These are phyloP conservation scores for Fusarium irregulare DNA, from an alignment of 2,329 filamentous ascomycete species.

Conservation along the genomic window DNA sequence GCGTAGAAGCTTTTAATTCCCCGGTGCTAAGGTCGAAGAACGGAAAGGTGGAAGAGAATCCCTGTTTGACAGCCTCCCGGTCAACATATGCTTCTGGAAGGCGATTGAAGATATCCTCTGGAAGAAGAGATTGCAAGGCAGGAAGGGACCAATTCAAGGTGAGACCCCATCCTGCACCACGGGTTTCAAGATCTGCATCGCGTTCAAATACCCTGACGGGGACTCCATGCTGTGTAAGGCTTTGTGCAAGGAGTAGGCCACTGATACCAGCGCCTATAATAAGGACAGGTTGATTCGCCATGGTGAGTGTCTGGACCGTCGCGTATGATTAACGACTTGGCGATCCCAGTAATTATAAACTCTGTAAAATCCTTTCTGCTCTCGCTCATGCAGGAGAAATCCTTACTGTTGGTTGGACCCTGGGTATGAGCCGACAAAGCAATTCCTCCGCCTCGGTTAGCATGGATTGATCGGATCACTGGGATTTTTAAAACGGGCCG, in stretches of 20 bases:
- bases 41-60: slow-evolving; percentile 61
- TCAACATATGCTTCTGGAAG: slow-evolving; percentile 66
- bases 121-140: slow-evolving; percentile 62
- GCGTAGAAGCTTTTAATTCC: slow-evolving; percentile 55
- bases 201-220: slow-evolving; percentile 65
- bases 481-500: not conserved
- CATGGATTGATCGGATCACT: not conserved
- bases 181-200: slow-evolving; percentile 59
- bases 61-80: slow-evolving; percentile 59
- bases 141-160: slow-evolving; percentile 72
- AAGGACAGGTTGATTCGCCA: slow-evolving; percentile 45
- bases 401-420: not conserved
- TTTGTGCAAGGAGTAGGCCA: slow-evolving; percentile 53
- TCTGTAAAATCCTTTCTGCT: not conserved
- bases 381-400: not conserved
- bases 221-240: slow-evolving; percentile 48
- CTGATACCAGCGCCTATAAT: slow-evolving; percentile 55
- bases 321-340: not conserved
- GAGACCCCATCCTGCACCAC: slow-evolving; percentile 69
- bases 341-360: not conserved
- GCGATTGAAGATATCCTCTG: slow-evolving; percentile 56
- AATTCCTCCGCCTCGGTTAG: not conserved
- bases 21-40: slow-evolving; percentile 67
- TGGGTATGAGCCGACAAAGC: not conserved
- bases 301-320: not conserved